phyloP scores from a whole-genome alignment of 1,284 basidiomycete species.

The Cryptococcus sp. region DNA sequence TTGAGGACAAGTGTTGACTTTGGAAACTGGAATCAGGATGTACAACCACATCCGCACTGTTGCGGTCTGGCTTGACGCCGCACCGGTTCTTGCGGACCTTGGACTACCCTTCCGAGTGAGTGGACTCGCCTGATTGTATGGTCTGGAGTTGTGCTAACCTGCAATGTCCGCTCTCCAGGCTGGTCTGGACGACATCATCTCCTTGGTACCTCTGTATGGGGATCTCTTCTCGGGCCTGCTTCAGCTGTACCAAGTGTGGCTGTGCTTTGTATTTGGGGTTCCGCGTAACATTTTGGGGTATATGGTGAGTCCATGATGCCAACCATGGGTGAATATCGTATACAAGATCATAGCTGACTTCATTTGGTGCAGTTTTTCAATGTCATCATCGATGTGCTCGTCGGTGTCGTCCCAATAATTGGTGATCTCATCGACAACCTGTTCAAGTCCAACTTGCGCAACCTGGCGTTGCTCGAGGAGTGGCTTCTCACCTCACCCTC shows the following conservation, averaged over 20 bases:
- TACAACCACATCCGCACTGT: constrained; percentile 50
- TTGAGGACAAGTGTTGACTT: constrained; percentile 4
- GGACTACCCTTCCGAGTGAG: constrained; percentile 49
- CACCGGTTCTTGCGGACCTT: constrained; percentile 47
- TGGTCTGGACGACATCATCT: constrained; percentile 50
- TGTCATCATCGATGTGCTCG: constrained; percentile 42
- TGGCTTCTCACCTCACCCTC: constrained; percentile 36
- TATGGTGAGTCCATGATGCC: constrained; percentile 42
- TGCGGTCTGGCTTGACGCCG: constrained; percentile 50
- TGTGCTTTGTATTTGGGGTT: constrained; percentile 46
- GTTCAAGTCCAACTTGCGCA: constrained; percentile 50
- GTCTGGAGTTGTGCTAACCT: not conserved
- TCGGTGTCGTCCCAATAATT: constrained; percentile 46
- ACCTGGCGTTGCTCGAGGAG: constrained; percentile 42
- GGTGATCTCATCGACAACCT: constrained; percentile 51
- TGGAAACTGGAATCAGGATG: constrained; percentile 24
- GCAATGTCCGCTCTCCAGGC: constrained; percentile 20
- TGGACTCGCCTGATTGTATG: not conserved
- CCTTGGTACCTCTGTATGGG: constrained; percentile 49
- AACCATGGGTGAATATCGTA: too few species aligned
- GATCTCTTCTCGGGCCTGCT: constrained; percentile 46
- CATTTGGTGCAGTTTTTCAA: constrained; percentile 35
- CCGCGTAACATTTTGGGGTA: constrained; percentile 29
- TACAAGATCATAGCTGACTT: constrained; percentile 1
- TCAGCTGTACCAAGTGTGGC: constrained; percentile 48